These are phyloP conservation scores for Lipomyces chichibuensis DNA, from an alignment of 805 yeast species.

Conservation along the genomic window DNA sequence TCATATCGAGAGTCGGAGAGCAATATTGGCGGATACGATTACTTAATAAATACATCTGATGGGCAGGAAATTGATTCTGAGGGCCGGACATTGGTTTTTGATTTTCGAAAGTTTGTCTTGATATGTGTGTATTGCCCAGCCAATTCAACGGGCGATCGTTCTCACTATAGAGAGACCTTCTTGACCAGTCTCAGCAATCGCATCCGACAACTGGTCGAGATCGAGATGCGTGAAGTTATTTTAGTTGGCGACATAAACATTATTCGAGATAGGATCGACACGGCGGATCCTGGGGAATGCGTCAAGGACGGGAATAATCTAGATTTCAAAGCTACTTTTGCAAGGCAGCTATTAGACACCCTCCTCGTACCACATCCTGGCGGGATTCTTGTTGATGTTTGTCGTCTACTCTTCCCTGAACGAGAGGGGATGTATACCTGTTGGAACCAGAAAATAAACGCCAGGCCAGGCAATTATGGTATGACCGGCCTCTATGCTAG, in stretches of 20 bases:
- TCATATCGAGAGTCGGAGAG: constrained; percentile 41
- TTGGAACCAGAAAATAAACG: constrained; percentile 81
- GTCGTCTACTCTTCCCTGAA: constrained; percentile 58
- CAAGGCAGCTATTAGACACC: constrained; percentile 26
- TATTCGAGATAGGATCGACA: constrained; percentile 76
- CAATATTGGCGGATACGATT: constrained; percentile 35
- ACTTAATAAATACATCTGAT: constrained; percentile 41
- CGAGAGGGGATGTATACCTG: constrained; percentile 77
- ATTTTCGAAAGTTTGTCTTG: constrained; percentile 54
- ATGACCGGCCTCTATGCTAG: neutral
- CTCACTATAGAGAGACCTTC: constrained; percentile 59
- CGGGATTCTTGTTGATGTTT: constrained; percentile 32
- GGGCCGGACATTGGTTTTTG: constrained; percentile 80
- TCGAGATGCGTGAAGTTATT: constrained; percentile 67
- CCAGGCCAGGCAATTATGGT: constrained; percentile 69
- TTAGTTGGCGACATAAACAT: constrained; percentile 90
- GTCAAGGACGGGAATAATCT: constrained; percentile 43
- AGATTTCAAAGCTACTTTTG: constrained; percentile 33
- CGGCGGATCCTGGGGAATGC: constrained; percentile 67
- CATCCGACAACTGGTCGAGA: constrained; percentile 54
- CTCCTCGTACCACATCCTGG: constrained; percentile 24
- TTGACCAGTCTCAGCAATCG: constrained; percentile 63
- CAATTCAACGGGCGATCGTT: constrained; percentile 71
- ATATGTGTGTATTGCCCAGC: constrained; percentile 86
- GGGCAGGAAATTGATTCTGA: constrained; percentile 68